Evolutionary conservation across 805 yeast genomes (phyloP).

Genomic region (Yamadazyma phyllophila): DNA sequence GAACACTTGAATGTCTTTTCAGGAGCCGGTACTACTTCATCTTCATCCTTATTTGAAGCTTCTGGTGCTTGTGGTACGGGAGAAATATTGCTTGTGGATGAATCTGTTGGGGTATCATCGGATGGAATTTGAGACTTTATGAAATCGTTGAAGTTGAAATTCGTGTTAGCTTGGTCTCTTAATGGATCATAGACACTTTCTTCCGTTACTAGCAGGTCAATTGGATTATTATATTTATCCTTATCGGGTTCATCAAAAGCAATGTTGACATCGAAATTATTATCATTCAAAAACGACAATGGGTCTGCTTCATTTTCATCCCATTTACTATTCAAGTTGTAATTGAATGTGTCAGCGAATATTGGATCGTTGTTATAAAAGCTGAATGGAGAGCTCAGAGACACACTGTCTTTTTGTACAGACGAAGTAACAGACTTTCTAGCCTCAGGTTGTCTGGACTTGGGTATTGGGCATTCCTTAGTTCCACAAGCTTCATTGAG

Average conservation of each 20-base stretch:
- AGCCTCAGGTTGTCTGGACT: constrained; percentile 20
- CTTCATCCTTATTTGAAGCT: constrained; percentile 15
- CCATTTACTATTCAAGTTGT: constrained; percentile 13
- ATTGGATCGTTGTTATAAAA: constrained; percentile 12
- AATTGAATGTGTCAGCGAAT: constrained; percentile 12
- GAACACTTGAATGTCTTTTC: constrained; percentile 68
- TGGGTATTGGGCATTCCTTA: constrained; percentile 64
- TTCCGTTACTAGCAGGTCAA: constrained; percentile 48
- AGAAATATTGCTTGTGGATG: neutral
- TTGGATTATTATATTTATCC: constrained; percentile 30
- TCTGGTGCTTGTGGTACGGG: neutral
- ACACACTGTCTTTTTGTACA: neutral
- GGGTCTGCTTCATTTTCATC: constrained; percentile 32
- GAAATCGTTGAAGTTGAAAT: constrained; percentile 39
- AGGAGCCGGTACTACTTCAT: constrained; percentile 65
- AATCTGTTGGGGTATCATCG: constrained; percentile 10
- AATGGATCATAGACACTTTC: constrained; percentile 59
- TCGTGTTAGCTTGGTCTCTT: constrained; percentile 26
- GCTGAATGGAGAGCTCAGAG: constrained; percentile 5
- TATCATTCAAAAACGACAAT: constrained; percentile 46
- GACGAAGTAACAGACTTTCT: neutral
- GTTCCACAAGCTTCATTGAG: constrained; percentile 84
- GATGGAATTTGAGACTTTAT: constrained; percentile 30
- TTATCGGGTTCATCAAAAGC: constrained; percentile 39
- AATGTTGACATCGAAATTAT: constrained; percentile 52